Evolutionary conservation across 2,329 filamentous ascomycete genomes (phyloP).

Genomic region (Fusarium tricinctum): DNA sequence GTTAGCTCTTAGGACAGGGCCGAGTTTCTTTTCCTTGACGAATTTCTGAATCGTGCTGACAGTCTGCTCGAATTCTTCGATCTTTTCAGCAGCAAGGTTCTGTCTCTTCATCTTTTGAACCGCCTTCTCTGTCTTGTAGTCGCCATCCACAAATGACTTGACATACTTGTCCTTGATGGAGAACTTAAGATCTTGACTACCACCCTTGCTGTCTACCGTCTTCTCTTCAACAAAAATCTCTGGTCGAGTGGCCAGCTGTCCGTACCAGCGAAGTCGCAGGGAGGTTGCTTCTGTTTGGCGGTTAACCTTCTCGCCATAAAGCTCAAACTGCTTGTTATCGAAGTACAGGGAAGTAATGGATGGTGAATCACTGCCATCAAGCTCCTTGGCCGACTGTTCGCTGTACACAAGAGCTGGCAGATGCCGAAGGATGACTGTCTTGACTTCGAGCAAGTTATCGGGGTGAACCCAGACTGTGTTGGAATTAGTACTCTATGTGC

Average conservation of each 20-base stretch:
- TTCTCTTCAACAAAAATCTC: constrained; percentile 93
- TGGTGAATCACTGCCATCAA: constrained; percentile 85
- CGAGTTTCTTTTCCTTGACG: constrained; percentile 80
- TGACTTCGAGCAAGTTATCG: constrained; percentile 96
- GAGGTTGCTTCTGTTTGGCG: constrained; percentile 82
- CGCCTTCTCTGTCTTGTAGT: constrained; percentile 93
- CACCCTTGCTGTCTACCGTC: constrained; percentile 80
- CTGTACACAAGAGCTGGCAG: constrained; percentile 95
- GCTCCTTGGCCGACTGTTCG: constrained; percentile 84
- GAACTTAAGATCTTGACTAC: constrained; percentile 83
- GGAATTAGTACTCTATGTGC: constrained; percentile 13
- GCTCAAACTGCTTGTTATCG: constrained; percentile 85
- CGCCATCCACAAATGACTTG: constrained; percentile 84
- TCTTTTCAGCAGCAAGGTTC: constrained; percentile 74
- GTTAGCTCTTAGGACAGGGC: constrained; percentile 90
- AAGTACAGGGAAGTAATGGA: constrained; percentile 97
- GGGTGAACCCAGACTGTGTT: constrained; percentile 88
- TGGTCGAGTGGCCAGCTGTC: constrained; percentile 81
- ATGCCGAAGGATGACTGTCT: constrained; percentile 92
- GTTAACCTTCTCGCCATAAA: constrained; percentile 89
- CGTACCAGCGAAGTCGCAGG: constrained; percentile 91
- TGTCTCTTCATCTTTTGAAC: constrained; percentile 88
- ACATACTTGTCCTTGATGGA: constrained; percentile 95
- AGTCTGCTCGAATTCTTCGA: constrained; percentile 77
- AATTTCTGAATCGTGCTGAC: constrained; percentile 85